These are phyloP conservation scores for Aureobasidium sp. DNA, from an alignment of 2,329 filamentous ascomycete species.

Conservation along the genomic window DNA sequence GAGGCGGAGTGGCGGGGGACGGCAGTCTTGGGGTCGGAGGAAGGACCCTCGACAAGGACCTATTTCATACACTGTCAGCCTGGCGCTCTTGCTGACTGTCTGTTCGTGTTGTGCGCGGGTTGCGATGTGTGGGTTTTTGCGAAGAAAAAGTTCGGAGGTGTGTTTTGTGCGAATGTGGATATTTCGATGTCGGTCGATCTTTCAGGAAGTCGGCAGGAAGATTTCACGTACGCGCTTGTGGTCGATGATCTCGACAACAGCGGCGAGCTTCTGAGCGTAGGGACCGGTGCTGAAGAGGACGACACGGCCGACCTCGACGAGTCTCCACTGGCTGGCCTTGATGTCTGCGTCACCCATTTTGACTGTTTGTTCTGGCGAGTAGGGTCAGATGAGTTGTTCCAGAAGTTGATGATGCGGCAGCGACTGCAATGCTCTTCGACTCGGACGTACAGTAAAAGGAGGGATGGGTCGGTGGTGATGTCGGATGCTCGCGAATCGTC, in stretches of 20 bases:
- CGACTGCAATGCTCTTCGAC: neutral
- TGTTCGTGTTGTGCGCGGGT: neutral
- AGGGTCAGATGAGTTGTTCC: slow-evolving; percentile 11
- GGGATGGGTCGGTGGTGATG: neutral
- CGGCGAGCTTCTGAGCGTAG: slow-evolving; percentile 77
- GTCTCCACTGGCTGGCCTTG: slow-evolving; percentile 64
- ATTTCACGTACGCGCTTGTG: slow-evolving; percentile 93
- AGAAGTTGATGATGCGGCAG: neutral
- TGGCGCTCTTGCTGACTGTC: slow-evolving; percentile 13
- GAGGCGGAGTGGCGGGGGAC: slow-evolving; percentile 82
- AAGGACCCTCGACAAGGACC: slow-evolving; percentile 94
- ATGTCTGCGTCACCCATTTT: slow-evolving; percentile 44
- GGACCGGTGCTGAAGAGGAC: slow-evolving; percentile 82
- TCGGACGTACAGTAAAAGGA: slow-evolving; percentile 15
- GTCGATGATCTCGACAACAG: slow-evolving; percentile 99
- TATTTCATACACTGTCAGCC: slow-evolving; percentile 37
- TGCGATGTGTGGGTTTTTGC: neutral
- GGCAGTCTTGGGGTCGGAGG: slow-evolving; percentile 67
- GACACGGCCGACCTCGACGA: slow-evolving; percentile 97
- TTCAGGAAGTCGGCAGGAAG: neutral
- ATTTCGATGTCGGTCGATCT: slow-evolving; percentile 3
- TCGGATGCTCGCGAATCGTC: neutral
- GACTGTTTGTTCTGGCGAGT: slow-evolving; percentile 18
- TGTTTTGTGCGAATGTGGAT: slow-evolving; percentile 2
- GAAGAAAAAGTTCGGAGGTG: neutral